Conservation (phyloP, 208 protist genomes). For the Acanthamoeba triangularis region DNA sequence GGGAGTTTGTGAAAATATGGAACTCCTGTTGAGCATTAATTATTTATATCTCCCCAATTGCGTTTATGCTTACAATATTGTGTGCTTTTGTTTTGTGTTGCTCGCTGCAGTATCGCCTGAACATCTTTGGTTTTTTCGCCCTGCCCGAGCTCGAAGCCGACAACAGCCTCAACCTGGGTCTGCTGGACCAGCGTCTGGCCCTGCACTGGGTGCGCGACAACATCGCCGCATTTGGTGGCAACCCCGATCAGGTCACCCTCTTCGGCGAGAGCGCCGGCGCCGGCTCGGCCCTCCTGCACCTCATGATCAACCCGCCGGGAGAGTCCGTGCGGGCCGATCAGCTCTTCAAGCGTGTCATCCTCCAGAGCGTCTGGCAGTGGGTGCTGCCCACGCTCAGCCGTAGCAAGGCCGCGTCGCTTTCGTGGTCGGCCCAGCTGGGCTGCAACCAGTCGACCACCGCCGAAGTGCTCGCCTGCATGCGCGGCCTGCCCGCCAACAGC, state of each 20-base stretch:
- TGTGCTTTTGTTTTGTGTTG: neutral
- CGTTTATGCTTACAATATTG: too few relatives aligned
- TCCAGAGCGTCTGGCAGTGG: conserved; percentile 55
- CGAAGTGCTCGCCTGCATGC: conserved; percentile 8
- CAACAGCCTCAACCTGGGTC: conserved; percentile 21
- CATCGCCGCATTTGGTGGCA: conserved; percentile 74
- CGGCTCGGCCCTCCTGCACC: conserved; percentile 7
- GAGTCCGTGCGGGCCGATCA: neutral
- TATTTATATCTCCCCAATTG: neutral
- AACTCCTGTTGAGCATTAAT: neutral
- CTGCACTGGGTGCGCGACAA: conserved; percentile 72
- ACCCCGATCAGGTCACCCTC: conserved; percentile 39
- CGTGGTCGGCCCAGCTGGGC: neutral
- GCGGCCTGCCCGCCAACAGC: neutral
- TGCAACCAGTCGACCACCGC: conserved; percentile 44
- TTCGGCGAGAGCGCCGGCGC: conserved; percentile 45
- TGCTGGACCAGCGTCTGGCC: conserved; percentile 74
- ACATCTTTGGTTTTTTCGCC: conserved; percentile 78
- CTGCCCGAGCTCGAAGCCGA: neutral
- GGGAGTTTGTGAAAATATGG: neutral
- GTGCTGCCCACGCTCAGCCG: neutral
- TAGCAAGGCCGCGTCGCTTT: neutral
- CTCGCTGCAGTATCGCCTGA: conserved; percentile 4
- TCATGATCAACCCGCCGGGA: conserved; percentile 12
- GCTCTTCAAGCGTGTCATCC: conserved; percentile 33